Percentiles rank a stretch among this genome's conserved stretches.
phyloP scores from a whole-genome alignment of 441 rosid species.

The Pelargonium citronellum region DNA sequence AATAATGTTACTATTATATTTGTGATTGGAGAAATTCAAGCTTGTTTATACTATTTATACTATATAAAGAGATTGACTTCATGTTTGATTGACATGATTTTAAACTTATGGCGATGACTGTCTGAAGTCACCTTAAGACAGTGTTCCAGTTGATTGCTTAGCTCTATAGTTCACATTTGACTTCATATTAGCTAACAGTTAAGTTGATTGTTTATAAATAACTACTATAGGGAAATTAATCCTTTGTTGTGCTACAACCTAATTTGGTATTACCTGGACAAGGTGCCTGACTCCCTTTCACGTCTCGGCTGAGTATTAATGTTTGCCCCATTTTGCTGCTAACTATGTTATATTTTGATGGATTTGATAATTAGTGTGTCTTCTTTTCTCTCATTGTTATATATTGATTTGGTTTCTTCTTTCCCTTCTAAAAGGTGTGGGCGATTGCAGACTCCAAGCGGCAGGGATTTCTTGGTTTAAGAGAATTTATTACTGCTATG shows the following conservation, averaged over 20 bases:
- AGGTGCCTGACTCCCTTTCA: too few species aligned
- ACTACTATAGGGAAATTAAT: not conserved
- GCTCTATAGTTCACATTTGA: not conserved
- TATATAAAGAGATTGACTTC: not conserved
- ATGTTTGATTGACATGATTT: not conserved
- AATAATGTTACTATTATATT: not conserved
- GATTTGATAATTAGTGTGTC: not conserved
- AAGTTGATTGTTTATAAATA: not conserved
- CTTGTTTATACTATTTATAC: not conserved
- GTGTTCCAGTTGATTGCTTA: not conserved
- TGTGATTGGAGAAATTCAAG: not conserved
- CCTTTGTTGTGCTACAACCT: not conserved
- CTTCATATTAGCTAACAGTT: not conserved
- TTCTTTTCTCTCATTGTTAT: not conserved
- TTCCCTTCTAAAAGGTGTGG: constrained; percentile 56
- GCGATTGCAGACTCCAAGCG: constrained; percentile 82
- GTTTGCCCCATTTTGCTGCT: constrained; percentile 3
- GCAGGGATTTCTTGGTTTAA: constrained; percentile 75
- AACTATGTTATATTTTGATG: not conserved
- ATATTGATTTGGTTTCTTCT: constrained; percentile 5
- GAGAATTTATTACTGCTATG: constrained; percentile 72
- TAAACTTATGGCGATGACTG: not conserved
- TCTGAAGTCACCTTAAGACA: not conserved
- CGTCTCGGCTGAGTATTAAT: not conserved
- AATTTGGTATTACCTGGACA: not conserved